Conservation (phyloP, 1,139 yeast species). For the Debaryomyces psychrophilus region DNA sequence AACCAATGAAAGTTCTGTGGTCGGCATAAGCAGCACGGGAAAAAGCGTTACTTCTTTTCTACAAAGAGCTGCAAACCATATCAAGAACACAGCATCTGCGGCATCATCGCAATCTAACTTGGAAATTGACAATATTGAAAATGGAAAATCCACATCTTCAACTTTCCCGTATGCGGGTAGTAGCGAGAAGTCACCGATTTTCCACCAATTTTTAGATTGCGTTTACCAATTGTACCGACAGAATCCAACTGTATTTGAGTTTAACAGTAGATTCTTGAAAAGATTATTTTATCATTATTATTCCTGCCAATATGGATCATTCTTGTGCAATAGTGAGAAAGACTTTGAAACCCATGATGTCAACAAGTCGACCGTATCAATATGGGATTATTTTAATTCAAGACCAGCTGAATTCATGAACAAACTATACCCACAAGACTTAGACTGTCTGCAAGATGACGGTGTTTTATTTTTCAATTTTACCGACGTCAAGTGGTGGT, state of each 20-base stretch:
- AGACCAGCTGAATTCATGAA: constrained; percentile 73
- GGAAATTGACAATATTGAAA: constrained; percentile 15
- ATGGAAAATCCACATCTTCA: constrained; percentile 19
- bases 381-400: constrained; percentile 92
- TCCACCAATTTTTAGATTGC: constrained; percentile 91
- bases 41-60: constrained; percentile 29
- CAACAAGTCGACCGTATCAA: constrained; percentile 63
- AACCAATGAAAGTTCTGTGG: not conserved
- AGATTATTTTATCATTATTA: constrained; percentile 84
- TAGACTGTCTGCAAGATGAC: constrained; percentile 36
- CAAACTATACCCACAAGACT: constrained; percentile 35
- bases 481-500: constrained; percentile 83
- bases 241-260: constrained; percentile 75
- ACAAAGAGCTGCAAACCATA: constrained; percentile 47
- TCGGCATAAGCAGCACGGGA: constrained; percentile 13
- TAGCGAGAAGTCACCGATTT: constrained; percentile 75
- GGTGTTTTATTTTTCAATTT: constrained; percentile 67
- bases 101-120: constrained; percentile 19
- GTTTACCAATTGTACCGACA: constrained; percentile 79
- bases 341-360: constrained; percentile 50
- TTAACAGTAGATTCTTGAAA: constrained; percentile 83
- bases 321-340: constrained; percentile 72
- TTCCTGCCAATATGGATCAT: constrained; percentile 94
- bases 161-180: constrained; percentile 40
- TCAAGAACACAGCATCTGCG: constrained; percentile 43